These are phyloP conservation scores for Ophiocordyceps camponoti-floridani DNA, from an alignment of 2,329 filamentous ascomycete species.

Conservation along the genomic window DNA sequence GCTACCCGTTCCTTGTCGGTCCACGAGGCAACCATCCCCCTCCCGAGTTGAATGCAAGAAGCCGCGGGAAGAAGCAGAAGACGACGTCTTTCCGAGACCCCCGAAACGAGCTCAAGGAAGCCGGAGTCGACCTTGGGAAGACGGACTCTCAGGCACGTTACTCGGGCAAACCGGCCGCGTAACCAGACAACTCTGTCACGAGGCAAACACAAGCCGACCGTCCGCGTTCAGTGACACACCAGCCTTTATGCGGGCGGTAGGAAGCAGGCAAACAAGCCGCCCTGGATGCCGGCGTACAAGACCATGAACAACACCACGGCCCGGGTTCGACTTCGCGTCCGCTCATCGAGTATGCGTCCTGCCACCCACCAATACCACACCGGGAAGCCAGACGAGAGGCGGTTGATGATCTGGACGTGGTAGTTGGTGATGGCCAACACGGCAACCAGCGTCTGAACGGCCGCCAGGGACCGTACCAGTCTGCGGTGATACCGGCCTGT, in stretches of 20 bases:
- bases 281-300: conserved; percentile 72
- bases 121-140: no score
- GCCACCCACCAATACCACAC: conserved; percentile 79
- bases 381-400: conserved; percentile 74
- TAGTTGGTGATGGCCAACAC: conserved; percentile 58
- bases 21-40: no score
- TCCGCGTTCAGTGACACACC: not conserved
- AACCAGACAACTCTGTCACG: not conserved
- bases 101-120: no score
- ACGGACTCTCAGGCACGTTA: not conserved
- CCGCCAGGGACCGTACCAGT: conserved; percentile 41
- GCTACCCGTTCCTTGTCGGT: not conserved
- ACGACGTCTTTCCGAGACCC: not conserved
- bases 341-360: conserved; percentile 18
- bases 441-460: conserved; percentile 56
- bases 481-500: conserved; percentile 4
- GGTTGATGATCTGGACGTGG: conserved; percentile 86
- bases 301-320: conserved; percentile 48
- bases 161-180: not conserved
- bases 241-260: conserved; percentile 58
- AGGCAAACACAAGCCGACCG: not conserved
- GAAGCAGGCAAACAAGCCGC: conserved; percentile 71
- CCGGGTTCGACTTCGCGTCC: conserved; percentile 13
- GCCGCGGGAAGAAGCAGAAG: not conserved
- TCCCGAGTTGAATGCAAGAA: not conserved